Evolutionary conservation across 129 eudicot genomes (phyloP).

Genomic region (Flaveria bidentis): DNA sequence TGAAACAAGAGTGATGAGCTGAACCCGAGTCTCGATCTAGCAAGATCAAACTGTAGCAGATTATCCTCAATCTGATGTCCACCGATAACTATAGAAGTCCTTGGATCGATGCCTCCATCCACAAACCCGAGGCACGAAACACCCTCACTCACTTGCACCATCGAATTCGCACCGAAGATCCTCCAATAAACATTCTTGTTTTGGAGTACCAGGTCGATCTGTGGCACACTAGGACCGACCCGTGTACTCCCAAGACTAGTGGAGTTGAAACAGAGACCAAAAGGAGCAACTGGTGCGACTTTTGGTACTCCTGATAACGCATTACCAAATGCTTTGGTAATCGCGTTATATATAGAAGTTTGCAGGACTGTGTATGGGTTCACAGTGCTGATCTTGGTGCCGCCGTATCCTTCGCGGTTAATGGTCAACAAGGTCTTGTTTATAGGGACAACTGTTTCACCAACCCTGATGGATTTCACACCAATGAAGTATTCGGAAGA

Average conservation of each 20-base stretch:
- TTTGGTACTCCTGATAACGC: slow-evolving; percentile 22
- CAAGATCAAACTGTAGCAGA: slow-evolving; percentile 47
- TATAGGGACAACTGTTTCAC: slow-evolving; percentile 20
- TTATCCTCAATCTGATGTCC: slow-evolving; percentile 49
- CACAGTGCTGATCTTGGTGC: slow-evolving; percentile 50
- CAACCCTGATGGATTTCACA: slow-evolving; percentile 36
- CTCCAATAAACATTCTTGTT: slow-evolving; percentile 33
- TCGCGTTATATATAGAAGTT: slow-evolving; percentile 35
- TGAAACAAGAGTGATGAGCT: slow-evolving; percentile 40
- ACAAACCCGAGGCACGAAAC: slow-evolving; percentile 44
- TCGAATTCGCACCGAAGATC: slow-evolving; percentile 42
- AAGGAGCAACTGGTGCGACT: slow-evolving; percentile 42
- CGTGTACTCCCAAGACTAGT: slow-evolving; percentile 11
- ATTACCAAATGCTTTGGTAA: slow-evolving; percentile 24
- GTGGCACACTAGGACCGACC: slow-evolving; percentile 43
- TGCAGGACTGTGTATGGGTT: slow-evolving; percentile 49
- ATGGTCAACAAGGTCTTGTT: slow-evolving; percentile 36
- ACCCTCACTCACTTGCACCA: slow-evolving; percentile 37
- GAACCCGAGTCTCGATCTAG: slow-evolving; percentile 42
- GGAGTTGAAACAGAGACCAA: slow-evolving; percentile 34
- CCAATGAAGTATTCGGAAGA: slow-evolving; percentile 42
- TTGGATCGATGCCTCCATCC: slow-evolving; percentile 39
- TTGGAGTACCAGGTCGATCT: slow-evolving; percentile 38
- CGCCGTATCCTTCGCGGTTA: slow-evolving; percentile 43
- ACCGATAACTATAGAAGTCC: slow-evolving; percentile 48